phyloP scores from a whole-genome alignment of 257 asterid genomes.

The Gentiana macrophylla region DNA sequence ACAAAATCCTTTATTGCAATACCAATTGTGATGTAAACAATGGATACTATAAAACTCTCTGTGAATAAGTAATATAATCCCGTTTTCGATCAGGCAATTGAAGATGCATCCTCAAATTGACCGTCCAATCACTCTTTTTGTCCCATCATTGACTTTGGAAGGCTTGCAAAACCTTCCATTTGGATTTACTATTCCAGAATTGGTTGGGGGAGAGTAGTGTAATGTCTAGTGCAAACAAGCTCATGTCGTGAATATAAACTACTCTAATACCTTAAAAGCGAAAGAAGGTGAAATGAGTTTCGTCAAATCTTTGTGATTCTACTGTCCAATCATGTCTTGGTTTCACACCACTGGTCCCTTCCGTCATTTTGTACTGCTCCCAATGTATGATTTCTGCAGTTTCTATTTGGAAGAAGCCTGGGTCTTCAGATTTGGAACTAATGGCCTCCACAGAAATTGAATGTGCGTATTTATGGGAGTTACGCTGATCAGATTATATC shows the following conservation, averaged over 20 bases:
- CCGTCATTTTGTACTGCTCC: constrained; percentile 1
- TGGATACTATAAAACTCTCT: too few species aligned
- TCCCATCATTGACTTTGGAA: too few species aligned
- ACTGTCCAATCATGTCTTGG: neutral
- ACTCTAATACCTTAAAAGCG: too few species aligned
- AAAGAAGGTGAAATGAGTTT: too few species aligned
- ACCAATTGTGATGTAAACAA: too few species aligned
- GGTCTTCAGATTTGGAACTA: constrained; percentile 42
- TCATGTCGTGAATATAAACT: neutral
- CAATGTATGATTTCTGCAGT: constrained; percentile 34
- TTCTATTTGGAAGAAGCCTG: constrained; percentile 58
- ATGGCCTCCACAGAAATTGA: constrained; percentile 40
- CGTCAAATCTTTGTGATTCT: neutral
- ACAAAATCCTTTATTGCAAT: too few species aligned
- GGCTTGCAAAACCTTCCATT: too few species aligned
- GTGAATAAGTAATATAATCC: too few species aligned
- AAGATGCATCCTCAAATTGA: too few species aligned
- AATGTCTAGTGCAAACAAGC: neutral
- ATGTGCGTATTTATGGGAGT: constrained; percentile 43
- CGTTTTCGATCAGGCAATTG: too few species aligned
- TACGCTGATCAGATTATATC: constrained; percentile 38
- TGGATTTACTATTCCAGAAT: too few species aligned
- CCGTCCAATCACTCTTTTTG: too few species aligned
- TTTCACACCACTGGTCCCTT: neutral
- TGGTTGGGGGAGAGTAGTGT: neutral